Percentiles rank a stretch among this genome's conserved stretches.
These are phyloP conservation scores for Periglandula ipomoeae DNA, from an alignment of 2,329 filamentous ascomycete species.

Conservation along the genomic window DNA sequence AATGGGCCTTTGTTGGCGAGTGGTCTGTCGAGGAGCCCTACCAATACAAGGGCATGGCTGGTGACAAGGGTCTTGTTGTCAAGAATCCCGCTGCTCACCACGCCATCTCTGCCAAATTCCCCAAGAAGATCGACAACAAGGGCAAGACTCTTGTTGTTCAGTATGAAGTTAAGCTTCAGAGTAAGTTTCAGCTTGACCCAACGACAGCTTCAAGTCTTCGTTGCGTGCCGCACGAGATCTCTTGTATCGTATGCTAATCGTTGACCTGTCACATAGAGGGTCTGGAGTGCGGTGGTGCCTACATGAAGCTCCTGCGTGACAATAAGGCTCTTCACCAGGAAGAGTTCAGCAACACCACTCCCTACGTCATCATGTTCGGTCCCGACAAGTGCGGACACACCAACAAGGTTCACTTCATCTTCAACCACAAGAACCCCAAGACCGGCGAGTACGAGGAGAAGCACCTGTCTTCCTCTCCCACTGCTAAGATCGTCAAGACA, in stretches of 20 bases:
- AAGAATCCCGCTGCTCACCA: conserved; percentile 98
- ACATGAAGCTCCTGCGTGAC: conserved; percentile 97
- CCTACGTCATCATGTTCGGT: conserved; percentile 99
- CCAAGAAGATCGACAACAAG: conserved; percentile 94
- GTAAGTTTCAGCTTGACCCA: conserved; percentile 39
- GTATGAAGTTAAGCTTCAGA: conserved; percentile 98
- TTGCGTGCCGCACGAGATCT: neutral
- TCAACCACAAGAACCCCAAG: conserved; percentile 99
- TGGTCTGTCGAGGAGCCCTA: conserved; percentile 94
- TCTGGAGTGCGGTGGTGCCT: conserved; percentile 95
- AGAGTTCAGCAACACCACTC: conserved; percentile 94
- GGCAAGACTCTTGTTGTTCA: conserved; percentile 94
- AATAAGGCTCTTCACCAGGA: conserved; percentile 95
- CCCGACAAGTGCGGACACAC: conserved; percentile 98
- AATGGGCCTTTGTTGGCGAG: conserved; percentile 33
- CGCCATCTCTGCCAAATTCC: conserved; percentile 98
- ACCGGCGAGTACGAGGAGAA: conserved; percentile 99
- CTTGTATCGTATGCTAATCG: conserved; percentile 2
- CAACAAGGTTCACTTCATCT: conserved; percentile 98
- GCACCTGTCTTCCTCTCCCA: conserved; percentile 78
- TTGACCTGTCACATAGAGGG: conserved; percentile 51
- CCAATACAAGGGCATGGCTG: conserved; percentile 84
- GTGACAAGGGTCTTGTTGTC: conserved; percentile 92
- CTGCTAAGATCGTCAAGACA: conserved; percentile 83
- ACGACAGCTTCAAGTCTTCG: neutral